Evolutionary conservation across 495 filamentous ascomycete genomes (phyloP), one percentile per base, ranked within the genome.

Genomic region (Penicillium turbatum): DNA sequence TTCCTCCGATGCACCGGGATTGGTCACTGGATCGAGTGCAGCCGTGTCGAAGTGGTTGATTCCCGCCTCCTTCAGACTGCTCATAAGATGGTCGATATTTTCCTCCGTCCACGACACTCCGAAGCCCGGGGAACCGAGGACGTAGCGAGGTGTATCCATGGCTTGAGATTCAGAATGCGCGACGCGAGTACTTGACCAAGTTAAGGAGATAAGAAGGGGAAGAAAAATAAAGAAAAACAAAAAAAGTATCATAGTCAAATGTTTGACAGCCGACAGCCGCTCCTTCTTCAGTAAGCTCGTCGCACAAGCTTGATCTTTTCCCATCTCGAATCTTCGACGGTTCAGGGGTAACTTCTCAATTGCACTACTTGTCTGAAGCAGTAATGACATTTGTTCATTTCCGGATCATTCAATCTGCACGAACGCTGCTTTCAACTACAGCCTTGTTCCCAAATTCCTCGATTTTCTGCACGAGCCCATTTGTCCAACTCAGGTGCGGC

Each of bases 401-500:
- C n/a, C 15, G n/a, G 13, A 41, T 10, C 19, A n/a, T 11, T 17
- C 29, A 44, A 44, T 30, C n/a, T 30, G 43, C 1, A 2, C 1
- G 8, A 13, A 27, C 26, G 30, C 16, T 3, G 2, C 15, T 6
- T 48, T 38, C 13, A 34, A 9, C 17, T 17, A 48, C 16, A 35
- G 32, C 35, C 17, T 49, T 13, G 5, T 17, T 13, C 13, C 27
- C 41, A 35, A 68, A 67, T 21, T 64, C 58, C 26, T 62, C 40
- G 2, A 66, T 47, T 29, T 51, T 68, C 24, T 35, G 38, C 1
- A 55, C 63, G 0, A 68, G 13, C 9, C 48, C 55, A 2, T 56
- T 42, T 2, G 65, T 68, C 61, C 61, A 68, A 48, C 53, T 66
- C 2, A 70, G 35, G 44, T 67, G 59, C 19, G 65, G 63, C 0